phyloP scores from a whole-genome alignment of 495 filamentous ascomycete species.

The Podospora comata region DNA sequence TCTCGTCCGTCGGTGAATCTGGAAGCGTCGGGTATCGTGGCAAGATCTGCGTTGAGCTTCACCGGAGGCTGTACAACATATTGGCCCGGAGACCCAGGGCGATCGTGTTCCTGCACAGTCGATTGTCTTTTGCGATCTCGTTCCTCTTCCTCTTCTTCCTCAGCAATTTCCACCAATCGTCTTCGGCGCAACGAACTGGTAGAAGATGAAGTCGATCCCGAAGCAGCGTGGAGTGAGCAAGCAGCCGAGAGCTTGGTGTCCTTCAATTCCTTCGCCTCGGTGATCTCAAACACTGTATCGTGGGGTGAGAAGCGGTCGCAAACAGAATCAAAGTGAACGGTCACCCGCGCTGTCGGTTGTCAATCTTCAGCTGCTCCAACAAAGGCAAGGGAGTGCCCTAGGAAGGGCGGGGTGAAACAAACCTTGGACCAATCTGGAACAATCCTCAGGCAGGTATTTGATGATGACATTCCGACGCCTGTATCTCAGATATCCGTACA shows the following conservation, averaged over 20 bases:
- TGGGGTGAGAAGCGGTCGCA: slow-evolving; percentile 83
- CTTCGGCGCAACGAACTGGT: slow-evolving; percentile 72
- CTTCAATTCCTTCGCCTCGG: slow-evolving; percentile 70
- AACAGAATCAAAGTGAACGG: slow-evolving; percentile 89
- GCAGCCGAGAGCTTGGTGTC: slow-evolving; percentile 85
- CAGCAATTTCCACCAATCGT: slow-evolving; percentile 83
- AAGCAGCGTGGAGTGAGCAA: slow-evolving; percentile 85
- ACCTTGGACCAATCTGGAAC: slow-evolving; percentile 91
- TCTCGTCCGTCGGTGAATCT: slow-evolving; percentile 39
- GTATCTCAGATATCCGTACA: slow-evolving; percentile 91
- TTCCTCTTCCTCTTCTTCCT: slow-evolving; percentile 67
- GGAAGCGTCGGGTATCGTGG: slow-evolving; percentile 37
- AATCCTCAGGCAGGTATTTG: slow-evolving; percentile 86
- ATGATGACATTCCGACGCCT: slow-evolving; percentile 85
- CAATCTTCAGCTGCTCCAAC: neutral
- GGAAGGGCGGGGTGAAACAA: slow-evolving; percentile 27
- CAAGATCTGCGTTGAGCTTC: slow-evolving; percentile 37
- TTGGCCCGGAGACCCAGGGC: slow-evolving; percentile 3
- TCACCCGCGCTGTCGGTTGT: slow-evolving; percentile 66
- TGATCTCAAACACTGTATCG: slow-evolving; percentile 75
- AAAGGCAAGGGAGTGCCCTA: slow-evolving; percentile 6
- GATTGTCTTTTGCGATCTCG: slow-evolving; percentile 49
- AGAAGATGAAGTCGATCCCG: slow-evolving; percentile 82
- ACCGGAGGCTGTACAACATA: slow-evolving; percentile 24
- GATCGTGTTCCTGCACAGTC: slow-evolving; percentile 40